phyloP scores from a whole-genome alignment of 2,329 filamentous ascomycete genomes.

The Colletotrichum lentis region DNA sequence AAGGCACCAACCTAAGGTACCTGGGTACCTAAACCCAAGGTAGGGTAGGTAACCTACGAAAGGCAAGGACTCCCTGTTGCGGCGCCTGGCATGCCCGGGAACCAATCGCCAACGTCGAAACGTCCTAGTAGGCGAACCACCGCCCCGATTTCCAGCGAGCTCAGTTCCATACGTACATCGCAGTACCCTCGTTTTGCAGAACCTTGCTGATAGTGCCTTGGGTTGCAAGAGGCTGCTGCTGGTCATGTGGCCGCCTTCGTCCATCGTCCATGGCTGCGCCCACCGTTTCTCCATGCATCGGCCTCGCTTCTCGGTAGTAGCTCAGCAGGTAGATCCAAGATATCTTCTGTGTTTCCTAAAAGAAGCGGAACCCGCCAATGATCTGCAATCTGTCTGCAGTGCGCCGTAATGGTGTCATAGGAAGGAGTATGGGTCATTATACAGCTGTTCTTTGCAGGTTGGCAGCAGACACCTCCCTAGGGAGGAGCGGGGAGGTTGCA shows the following conservation, averaged over 20 bases:
- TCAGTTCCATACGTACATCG: conserved; percentile 26
- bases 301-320: background rate
- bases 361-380: background rate
- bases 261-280: background rate
- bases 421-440: background rate
- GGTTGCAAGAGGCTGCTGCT: conserved; percentile 5
- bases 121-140: conserved; percentile 28
- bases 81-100: conserved; percentile 19
- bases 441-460: background rate
- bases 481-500: conserved; percentile 29
- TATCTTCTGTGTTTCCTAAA: background rate
- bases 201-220: too few species aligned
- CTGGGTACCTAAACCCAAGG: too few species aligned
- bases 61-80: conserved; percentile 21
- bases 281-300: conserved; percentile 10
- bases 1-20: background rate
- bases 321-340: background rate
- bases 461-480: background rate
- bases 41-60: too few species aligned
- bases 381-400: conserved; percentile 8
- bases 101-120: conserved; percentile 32
- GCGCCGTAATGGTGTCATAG: background rate
- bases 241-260: conserved; percentile 28
- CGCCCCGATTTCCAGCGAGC: background rate
- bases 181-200: background rate